Evolutionary conservation across 257 asterid species (phyloP).

Genomic region (Nicotiana tomentosiformis): DNA sequence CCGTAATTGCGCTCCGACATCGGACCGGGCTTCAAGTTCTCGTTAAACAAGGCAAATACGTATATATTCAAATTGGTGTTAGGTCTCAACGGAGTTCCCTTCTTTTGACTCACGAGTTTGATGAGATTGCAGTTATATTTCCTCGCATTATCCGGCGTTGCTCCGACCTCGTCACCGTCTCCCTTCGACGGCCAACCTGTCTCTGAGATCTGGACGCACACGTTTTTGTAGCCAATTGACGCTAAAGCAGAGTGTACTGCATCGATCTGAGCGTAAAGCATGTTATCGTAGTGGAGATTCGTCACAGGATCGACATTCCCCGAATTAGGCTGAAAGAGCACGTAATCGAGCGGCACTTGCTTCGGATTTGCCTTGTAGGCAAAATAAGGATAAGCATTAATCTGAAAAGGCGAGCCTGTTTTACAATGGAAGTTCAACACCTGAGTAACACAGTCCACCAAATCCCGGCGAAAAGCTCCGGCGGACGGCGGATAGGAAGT

Average conservation of each 20-base stretch:
- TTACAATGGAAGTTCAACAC: constrained; percentile 62
- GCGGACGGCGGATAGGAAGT: constrained; percentile 81
- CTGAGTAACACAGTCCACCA: constrained; percentile 29
- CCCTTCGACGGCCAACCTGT: constrained; percentile 96
- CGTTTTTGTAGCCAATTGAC: constrained; percentile 55
- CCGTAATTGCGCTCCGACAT: constrained; percentile 81
- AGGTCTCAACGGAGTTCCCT: constrained; percentile 84
- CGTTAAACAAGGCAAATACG: constrained; percentile 75
- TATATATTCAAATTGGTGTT: constrained; percentile 48
- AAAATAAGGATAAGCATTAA: constrained; percentile 78
- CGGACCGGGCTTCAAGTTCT: constrained; percentile 89
- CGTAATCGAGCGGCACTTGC: constrained; percentile 56
- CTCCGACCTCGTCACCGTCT: constrained; percentile 77
- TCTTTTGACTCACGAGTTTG: constrained; percentile 46
- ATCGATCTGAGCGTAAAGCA: constrained; percentile 79
- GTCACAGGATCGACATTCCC: constrained; percentile 45
- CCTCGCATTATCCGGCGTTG: constrained; percentile 65
- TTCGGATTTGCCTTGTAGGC: constrained; percentile 70
- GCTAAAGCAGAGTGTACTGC: constrained; percentile 72
- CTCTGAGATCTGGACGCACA: constrained; percentile 74
- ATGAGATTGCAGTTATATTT: constrained; percentile 62
- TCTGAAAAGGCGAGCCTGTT: constrained; percentile 54
- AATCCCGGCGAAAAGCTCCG: constrained; percentile 60
- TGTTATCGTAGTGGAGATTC: constrained; percentile 62
- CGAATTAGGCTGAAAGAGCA: constrained; percentile 46